phyloP scores from a whole-genome alignment of 2,329 filamentous ascomycete genomes.

The Lasiodiplodia citricola region DNA sequence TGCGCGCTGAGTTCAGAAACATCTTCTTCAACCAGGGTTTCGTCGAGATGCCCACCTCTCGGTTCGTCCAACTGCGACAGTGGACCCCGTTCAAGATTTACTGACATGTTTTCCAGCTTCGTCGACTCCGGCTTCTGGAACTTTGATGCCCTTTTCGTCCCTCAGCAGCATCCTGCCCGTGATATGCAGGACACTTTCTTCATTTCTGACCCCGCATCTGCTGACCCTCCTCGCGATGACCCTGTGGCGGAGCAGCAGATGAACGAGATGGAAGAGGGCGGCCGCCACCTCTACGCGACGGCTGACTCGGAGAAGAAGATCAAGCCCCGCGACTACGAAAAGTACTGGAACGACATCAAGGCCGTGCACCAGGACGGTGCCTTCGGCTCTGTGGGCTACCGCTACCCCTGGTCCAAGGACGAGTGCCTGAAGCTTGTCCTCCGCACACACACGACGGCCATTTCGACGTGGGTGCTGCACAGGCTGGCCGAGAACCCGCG shows the following conservation, averaged over 20 bases:
- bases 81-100: not conserved
- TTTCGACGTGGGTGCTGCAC: conserved; percentile 89
- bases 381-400: conserved; percentile 94
- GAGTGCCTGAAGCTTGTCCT: conserved; percentile 88
- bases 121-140: conserved; percentile 99
- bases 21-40: conserved; percentile 99
- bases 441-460: conserved; percentile 93
- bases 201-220: conserved; percentile 83
- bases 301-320: conserved; percentile 59
- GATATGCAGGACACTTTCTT: conserved; percentile 99
- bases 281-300: conserved; percentile 57
- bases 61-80: conserved; percentile 47
- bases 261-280: conserved; percentile 55
- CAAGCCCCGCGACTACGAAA: conserved; percentile 69
- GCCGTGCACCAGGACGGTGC: conserved; percentile 89
- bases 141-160: conserved; percentile 95
- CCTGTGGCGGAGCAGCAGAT: conserved; percentile 54
- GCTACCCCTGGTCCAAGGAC: conserved; percentile 89
- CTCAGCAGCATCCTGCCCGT: conserved; percentile 95
- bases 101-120: conserved; percentile 55
- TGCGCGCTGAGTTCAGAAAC: conserved; percentile 91
- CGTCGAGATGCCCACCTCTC: conserved; percentile 94
- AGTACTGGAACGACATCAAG: conserved; percentile 87
- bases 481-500: conserved; percentile 83
- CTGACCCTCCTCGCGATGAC: conserved; percentile 69